phyloP scores from a whole-genome alignment of 345 rosid species.

The Eucalyptus leucophloia region DNA sequence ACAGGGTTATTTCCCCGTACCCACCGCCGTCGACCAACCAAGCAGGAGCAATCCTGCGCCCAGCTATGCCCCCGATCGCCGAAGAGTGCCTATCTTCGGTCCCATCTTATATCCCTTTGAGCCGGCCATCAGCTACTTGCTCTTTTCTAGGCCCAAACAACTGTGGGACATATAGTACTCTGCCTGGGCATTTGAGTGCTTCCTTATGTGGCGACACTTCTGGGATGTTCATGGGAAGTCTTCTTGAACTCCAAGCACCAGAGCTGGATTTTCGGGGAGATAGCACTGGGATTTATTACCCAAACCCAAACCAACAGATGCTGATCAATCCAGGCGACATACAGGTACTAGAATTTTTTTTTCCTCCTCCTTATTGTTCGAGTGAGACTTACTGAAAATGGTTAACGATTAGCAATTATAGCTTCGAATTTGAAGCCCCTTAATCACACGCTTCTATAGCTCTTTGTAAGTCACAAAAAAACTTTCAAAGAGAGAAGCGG shows the following conservation, averaged over 20 bases:
- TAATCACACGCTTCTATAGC: neutral
- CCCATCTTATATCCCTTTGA: neutral
- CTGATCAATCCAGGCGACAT: slow-evolving; percentile 46
- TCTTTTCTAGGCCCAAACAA: slow-evolving; percentile 30
- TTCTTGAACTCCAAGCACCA: slow-evolving; percentile 32
- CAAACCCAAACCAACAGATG: slow-evolving; percentile 33
- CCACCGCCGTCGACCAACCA: neutral
- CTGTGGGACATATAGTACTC: slow-evolving; percentile 10
- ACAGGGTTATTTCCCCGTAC: slow-evolving; percentile 17
- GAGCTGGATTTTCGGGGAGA: slow-evolving; percentile 60
- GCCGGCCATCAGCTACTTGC: slow-evolving; percentile 24
- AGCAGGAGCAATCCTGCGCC: slow-evolving; percentile 10
- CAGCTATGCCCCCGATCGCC: slow-evolving; percentile 18
- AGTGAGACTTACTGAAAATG: neutral
- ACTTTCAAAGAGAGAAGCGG: neutral
- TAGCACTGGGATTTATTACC: slow-evolving; percentile 47
- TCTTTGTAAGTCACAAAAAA: neutral
- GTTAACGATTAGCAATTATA: neutral
- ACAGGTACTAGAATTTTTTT: slow-evolving; percentile 31
- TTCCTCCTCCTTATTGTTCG: neutral
- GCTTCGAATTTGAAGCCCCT: neutral
- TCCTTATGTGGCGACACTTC: slow-evolving; percentile 35
- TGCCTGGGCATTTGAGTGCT: slow-evolving; percentile 24
- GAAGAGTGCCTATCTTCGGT: slow-evolving; percentile 75
- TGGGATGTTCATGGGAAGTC: slow-evolving; percentile 19